A percentile compares a stretch with the other conserved stretches of the same genome.
phyloP scores from a whole-genome alignment of 1,284 basidiomycete genomes.

The Phylloporus sp. region DNA sequence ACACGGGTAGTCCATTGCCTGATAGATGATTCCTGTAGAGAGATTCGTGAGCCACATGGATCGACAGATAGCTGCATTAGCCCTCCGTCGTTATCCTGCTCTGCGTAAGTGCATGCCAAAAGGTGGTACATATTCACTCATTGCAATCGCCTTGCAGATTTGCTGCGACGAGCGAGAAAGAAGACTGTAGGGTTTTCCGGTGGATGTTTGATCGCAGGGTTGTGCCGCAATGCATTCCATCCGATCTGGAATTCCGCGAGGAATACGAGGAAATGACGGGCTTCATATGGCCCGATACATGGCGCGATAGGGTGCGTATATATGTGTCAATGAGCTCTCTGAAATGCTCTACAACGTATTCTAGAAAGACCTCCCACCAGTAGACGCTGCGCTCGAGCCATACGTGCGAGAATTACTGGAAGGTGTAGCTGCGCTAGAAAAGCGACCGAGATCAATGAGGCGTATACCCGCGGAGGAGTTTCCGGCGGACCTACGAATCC shows the following conservation, averaged over 20 bases:
- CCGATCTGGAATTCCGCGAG: slow-evolving; percentile 8
- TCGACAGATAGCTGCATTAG: not conserved
- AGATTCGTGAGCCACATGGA: not conserved
- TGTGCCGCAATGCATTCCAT: slow-evolving; percentile 7
- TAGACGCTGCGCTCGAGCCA: slow-evolving; percentile 15
- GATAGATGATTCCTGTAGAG: not conserved
- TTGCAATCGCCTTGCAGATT: slow-evolving; percentile 3
- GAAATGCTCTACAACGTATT: not conserved
- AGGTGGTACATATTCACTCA: not conserved
- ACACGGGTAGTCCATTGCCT: not conserved
- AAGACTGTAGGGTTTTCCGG: slow-evolving; percentile 10
- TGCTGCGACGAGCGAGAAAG: slow-evolving; percentile 8
- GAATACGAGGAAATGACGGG: slow-evolving; percentile 11
- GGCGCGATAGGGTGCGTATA: not conserved
- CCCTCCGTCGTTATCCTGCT: slow-evolving; percentile 3
- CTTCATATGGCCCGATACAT: slow-evolving; percentile 10
- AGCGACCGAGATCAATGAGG: not conserved
- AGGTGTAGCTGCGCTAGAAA: slow-evolving; percentile 2
- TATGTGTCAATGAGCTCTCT: too few species aligned
- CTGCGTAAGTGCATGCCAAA: not conserved
- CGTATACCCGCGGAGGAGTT: slow-evolving; percentile 5
- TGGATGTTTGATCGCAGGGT: slow-evolving; percentile 13
- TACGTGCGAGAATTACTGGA: slow-evolving; percentile 12
- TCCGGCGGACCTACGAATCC: slow-evolving; percentile 15
- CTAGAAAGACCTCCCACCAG: slow-evolving; percentile 13